These are phyloP conservation scores for Cyclaneusma minus DNA, from an alignment of 2,329 filamentous ascomycete genomes.

Conservation along the genomic window DNA sequence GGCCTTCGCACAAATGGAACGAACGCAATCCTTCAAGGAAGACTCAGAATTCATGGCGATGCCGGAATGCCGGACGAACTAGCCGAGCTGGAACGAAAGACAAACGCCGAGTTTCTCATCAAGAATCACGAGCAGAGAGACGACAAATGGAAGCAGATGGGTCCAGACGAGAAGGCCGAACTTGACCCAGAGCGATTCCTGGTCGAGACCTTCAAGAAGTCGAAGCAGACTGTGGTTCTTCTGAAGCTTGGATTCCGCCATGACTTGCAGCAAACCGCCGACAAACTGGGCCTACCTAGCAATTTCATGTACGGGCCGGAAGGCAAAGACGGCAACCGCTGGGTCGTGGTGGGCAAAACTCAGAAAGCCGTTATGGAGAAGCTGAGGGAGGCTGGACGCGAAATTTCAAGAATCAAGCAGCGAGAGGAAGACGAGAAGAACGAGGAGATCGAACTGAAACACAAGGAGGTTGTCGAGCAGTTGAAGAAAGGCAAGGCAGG, in stretches of 20 bases:
- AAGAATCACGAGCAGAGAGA: slow-evolving; percentile 4
- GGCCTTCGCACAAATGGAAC: slow-evolving; percentile 7
- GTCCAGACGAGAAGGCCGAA: slow-evolving; percentile 7
- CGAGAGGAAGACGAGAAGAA: no score
- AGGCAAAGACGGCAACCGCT: slow-evolving; percentile 5
- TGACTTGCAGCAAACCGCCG: slow-evolving; percentile 3
- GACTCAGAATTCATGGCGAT: slow-evolving; percentile 7
- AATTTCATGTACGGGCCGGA: slow-evolving; percentile 6
- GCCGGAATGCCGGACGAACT: slow-evolving; percentile 7
- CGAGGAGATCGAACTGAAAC: no score
- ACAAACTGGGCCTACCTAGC: slow-evolving; percentile 4
- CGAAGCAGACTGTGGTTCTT: slow-evolving; percentile 8
- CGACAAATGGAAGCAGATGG: slow-evolving; percentile 3
- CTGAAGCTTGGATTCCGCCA: slow-evolving; percentile 5
- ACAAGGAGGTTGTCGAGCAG: no score
- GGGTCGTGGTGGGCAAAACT: slow-evolving; percentile 7
- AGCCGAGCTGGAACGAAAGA: slow-evolving; percentile 5
- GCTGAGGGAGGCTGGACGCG: slow-evolving; percentile 7
- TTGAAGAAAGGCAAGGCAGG: no score
- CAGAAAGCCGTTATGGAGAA: slow-evolving; percentile 8
- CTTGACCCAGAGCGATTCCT: slow-evolving; percentile 6
- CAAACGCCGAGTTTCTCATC: slow-evolving; percentile 8
- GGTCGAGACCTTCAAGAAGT: slow-evolving; percentile 6
- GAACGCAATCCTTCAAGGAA: slow-evolving; percentile 6
- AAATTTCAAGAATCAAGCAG: slow-evolving; percentile 3